phyloP scores from a whole-genome alignment of 305 asterid species.

The Petunia hybrid region DNA sequence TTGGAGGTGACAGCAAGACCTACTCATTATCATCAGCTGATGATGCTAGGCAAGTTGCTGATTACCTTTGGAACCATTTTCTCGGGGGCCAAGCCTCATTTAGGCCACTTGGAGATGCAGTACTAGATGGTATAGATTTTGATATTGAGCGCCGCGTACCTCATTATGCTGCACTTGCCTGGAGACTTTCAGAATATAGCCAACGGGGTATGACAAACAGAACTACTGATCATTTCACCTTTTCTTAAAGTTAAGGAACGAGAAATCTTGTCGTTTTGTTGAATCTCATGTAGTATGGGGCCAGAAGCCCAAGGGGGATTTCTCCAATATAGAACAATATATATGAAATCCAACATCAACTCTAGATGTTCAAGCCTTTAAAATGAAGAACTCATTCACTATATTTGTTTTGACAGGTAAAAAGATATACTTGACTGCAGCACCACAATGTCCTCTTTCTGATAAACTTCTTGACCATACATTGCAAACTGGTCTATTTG shows the following conservation, averaged over 20 bases:
- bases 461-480: constrained; percentile 34
- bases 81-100: constrained; percentile 41
- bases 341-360: not conserved
- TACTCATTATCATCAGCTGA: constrained; percentile 37
- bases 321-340: not conserved
- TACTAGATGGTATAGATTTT: constrained; percentile 52
- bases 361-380: not conserved
- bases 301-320: not conserved
- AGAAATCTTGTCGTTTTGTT: not conserved
- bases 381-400: not conserved
- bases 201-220: not conserved
- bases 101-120: constrained; percentile 51
- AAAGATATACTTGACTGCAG: constrained; percentile 31
- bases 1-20: constrained; percentile 36
- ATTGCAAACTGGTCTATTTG: constrained; percentile 42
- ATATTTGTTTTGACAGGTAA: not conserved
- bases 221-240: too few relatives aligned
- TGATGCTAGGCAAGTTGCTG: constrained; percentile 45
- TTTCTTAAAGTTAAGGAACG: too few relatives aligned
- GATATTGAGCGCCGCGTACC: constrained; percentile 40
- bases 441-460: constrained; percentile 48
- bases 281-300: not conserved
- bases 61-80: constrained; percentile 50
- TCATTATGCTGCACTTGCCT: constrained; percentile 1
- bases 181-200: not conserved